These are phyloP conservation scores for Phytophthora cryptogea DNA, from an alignment of 352 stramenopile genomes.

Conservation along the genomic window DNA sequence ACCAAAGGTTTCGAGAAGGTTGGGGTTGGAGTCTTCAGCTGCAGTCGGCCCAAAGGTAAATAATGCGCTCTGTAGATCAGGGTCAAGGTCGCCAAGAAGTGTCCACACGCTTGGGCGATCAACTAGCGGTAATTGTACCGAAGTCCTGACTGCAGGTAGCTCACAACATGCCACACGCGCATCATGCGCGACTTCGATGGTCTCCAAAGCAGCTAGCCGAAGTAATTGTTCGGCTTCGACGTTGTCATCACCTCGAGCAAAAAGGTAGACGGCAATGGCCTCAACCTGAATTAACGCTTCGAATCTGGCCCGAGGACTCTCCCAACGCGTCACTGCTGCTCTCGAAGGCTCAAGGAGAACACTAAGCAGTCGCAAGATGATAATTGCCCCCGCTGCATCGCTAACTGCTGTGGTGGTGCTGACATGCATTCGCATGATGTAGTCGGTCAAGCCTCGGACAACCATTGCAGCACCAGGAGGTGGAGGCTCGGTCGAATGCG, in stretches of 20 bases:
- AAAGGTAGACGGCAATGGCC: slow-evolving; percentile 56
- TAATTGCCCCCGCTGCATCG: slow-evolving; percentile 30
- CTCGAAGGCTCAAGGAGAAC: slow-evolving; percentile 35
- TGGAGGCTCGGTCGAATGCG: slow-evolving; percentile 8
- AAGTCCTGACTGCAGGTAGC: slow-evolving; percentile 1
- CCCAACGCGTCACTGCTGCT: slow-evolving; percentile 38
- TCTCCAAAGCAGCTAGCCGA: slow-evolving; percentile 31
- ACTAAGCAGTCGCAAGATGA: slow-evolving; percentile 38
- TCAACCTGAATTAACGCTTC: slow-evolving; percentile 74
- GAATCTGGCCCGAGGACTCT: slow-evolving; percentile 31
- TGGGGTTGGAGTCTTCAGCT: background rate
- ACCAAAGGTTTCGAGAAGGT: background rate
- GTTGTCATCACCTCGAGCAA: slow-evolving; percentile 49
- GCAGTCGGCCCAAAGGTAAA: slow-evolving; percentile 30
- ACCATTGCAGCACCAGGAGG: slow-evolving; percentile 36
- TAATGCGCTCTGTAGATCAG: slow-evolving; percentile 32
- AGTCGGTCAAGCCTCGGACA: slow-evolving; percentile 63
- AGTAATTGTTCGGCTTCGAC: slow-evolving; percentile 32
- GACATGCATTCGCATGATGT: slow-evolving; percentile 57
- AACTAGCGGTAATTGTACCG: slow-evolving; percentile 15
- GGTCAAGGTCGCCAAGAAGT: slow-evolving; percentile 32
- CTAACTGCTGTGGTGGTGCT: slow-evolving; percentile 18
- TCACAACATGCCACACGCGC: slow-evolving; percentile 8
- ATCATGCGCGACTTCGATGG: slow-evolving; percentile 41
- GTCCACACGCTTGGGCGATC: slow-evolving; percentile 31